These are phyloP conservation scores for Orbilia javanica DNA, from an alignment of 2,329 filamentous ascomycete genomes.

Conservation along the genomic window DNA sequence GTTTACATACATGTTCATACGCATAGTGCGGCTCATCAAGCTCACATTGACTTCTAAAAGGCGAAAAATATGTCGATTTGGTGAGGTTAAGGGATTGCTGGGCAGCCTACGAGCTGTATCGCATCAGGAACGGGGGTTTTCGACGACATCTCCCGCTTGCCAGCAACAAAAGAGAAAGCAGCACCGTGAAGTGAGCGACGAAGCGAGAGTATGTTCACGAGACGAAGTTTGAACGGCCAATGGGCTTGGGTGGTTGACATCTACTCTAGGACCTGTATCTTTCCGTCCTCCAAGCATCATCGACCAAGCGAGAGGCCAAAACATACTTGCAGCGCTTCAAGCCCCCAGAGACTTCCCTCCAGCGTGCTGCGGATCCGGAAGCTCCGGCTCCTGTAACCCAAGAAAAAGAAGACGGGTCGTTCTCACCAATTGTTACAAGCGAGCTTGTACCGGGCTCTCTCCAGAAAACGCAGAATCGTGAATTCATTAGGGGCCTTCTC, in stretches of 20 bases:
- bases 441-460: constrained; percentile 72
- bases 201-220: constrained; percentile 46
- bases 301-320: constrained; percentile 92
- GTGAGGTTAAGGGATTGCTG: constrained; percentile 28
- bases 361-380: neutral
- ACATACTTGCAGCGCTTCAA: constrained; percentile 90
- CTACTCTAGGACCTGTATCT: constrained; percentile 80
- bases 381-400: constrained; percentile 57
- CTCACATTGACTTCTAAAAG: constrained; percentile 8
- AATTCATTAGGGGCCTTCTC: constrained; percentile 70
- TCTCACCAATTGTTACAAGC: constrained; percentile 73
- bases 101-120: constrained; percentile 24
- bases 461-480: constrained; percentile 73
- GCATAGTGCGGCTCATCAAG: neutral
- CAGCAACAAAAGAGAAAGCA: constrained; percentile 38
- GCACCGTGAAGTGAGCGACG: constrained; percentile 40
- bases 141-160: constrained; percentile 2
- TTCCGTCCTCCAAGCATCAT: constrained; percentile 86
- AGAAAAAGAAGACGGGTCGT: constrained; percentile 63
- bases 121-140: constrained; percentile 35
- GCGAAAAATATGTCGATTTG: constrained; percentile 39
- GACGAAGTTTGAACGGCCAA: neutral
- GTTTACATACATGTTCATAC: neutral
- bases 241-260: constrained; percentile 3
- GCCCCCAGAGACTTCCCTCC: constrained; percentile 60